Evolutionary conservation across 1,139 yeast genomes (phyloP), one percentile per base, ranked within the genome.

Genomic region (Lodderomyces metapsilosis): DNA sequence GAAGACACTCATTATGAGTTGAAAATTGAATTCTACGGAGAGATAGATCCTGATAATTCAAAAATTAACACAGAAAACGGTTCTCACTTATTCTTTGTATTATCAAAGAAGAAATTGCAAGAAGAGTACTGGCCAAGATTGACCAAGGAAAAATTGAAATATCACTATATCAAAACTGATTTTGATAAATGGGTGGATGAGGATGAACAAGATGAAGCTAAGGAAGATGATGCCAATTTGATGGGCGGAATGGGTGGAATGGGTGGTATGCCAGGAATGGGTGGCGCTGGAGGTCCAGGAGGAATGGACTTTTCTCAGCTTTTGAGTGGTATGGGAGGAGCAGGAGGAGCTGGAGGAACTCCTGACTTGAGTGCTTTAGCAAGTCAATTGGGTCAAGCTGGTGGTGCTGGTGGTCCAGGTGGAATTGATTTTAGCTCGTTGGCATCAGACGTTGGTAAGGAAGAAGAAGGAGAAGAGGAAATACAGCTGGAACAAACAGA

Each of bases 181-280:
- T 92, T 92, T 58, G 96, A 91, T 70, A 87, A 84, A 65, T 92
- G 98, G 98, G 94, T 85, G 36, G 96, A 88, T 60, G 95, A 88
- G 70, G 96, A 89, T 57, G 96, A 88, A 65, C 96, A 88, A 65
- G 88, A 86, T 36, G 88, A 78, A 52, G 62, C 60, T 33, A 68
- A 66, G 7, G 82, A 68, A 35, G 76, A 71, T 13, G 80, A 74
- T 32, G 70, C 65, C 35, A 76, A 65, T 35, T 57, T 61, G 52
- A 62, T 62, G 62, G 54, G 53, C 40, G 59, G 53, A 44, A 57
- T 59, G 60, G 62, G 53, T 37, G 69, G 66, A 18, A 36, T 21
- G 43, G 60, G 56, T 7, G 62, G 58, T 21, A 36, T 62, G 52
- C 57, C 68, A 48, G 55, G 59, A 49, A 32, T 61, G 52, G 57